Evolutionary conservation across 139 green algal species (phyloP).

Genomic region (Picochlorum sp.): DNA sequence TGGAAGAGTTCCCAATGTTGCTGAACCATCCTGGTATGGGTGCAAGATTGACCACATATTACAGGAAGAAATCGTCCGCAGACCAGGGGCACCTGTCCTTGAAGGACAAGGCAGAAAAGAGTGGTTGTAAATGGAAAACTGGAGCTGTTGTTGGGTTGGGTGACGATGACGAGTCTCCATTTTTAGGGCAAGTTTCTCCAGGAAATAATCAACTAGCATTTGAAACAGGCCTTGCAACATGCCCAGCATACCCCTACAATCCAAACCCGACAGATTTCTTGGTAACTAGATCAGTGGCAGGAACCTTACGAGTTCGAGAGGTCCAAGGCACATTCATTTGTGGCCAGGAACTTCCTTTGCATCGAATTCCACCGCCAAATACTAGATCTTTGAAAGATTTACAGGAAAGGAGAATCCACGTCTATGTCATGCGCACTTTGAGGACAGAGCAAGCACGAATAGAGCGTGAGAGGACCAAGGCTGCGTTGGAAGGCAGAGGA

Average conservation of each 20-base stretch:
- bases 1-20: constrained; percentile 65
- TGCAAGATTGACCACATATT: constrained; percentile 59
- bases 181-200: constrained; percentile 36
- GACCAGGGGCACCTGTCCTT: constrained; percentile 35
- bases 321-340: constrained; percentile 47
- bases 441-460: constrained; percentile 1
- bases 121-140: constrained; percentile 27
- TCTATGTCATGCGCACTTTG: constrained; percentile 31
- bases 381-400: constrained; percentile 23
- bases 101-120: constrained; percentile 1
- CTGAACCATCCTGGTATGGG: constrained; percentile 72
- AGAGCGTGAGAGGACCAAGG: background rate
- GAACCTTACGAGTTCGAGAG: constrained; percentile 51
- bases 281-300: constrained; percentile 30
- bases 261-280: constrained; percentile 63
- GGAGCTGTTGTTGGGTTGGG: constrained; percentile 46
- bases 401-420: constrained; percentile 29
- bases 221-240: constrained; percentile 48
- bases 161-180: constrained; percentile 51
- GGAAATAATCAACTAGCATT: constrained; percentile 35
- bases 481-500: background rate
- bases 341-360: constrained; percentile 64
- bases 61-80: constrained; percentile 38
- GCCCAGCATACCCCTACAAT: constrained; percentile 42
- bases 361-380: constrained; percentile 23